Conservation (phyloP, 306 rosid genomes). For the Fagus crenata region DNA sequence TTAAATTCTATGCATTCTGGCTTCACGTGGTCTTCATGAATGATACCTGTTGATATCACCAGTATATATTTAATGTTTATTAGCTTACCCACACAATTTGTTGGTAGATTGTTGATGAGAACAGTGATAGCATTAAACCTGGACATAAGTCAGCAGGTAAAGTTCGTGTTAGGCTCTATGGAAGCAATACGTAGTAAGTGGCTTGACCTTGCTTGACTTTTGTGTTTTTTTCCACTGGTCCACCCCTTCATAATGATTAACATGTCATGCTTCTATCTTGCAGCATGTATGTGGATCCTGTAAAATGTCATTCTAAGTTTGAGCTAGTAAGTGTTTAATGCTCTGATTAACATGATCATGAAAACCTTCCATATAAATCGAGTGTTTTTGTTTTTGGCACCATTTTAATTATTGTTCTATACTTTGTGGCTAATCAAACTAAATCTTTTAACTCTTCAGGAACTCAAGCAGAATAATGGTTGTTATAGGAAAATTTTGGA, state of each 20-base stretch:
- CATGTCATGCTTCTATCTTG: conserved; percentile 23
- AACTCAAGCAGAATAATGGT: conserved; percentile 42
- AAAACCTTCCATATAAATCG: not conserved
- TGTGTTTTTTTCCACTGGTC: conserved; percentile 11
- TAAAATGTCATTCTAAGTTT: conserved; percentile 52
- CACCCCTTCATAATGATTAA: not conserved
- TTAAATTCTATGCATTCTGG: conserved; percentile 2
- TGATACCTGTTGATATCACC: conserved; percentile 1
- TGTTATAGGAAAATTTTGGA: conserved; percentile 35
- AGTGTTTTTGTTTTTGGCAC: not conserved
- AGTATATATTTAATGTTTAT: conserved; percentile 1
- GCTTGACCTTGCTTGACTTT: conserved; percentile 15
- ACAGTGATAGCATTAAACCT: conserved; percentile 33
- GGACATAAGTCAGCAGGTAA: conserved; percentile 26
- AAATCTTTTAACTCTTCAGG: conserved; percentile 37
- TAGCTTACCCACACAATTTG: conserved; percentile 12
- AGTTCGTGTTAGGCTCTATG: conserved; percentile 69
- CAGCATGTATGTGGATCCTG: conserved; percentile 65
- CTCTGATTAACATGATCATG: conserved; percentile 18
- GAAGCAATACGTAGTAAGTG: conserved; percentile 59
- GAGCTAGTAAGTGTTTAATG: conserved; percentile 38
- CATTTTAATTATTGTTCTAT: conserved; percentile 10
- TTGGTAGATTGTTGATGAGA: conserved; percentile 62
- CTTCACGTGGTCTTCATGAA: conserved; percentile 3
- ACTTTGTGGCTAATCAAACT: conserved; percentile 7